A percentile compares a stretch with the other conserved stretches of the same genome.
These are phyloP conservation scores for Didymella arachidicola DNA, from an alignment of 2,329 filamentous ascomycete genomes.

Conservation along the genomic window DNA sequence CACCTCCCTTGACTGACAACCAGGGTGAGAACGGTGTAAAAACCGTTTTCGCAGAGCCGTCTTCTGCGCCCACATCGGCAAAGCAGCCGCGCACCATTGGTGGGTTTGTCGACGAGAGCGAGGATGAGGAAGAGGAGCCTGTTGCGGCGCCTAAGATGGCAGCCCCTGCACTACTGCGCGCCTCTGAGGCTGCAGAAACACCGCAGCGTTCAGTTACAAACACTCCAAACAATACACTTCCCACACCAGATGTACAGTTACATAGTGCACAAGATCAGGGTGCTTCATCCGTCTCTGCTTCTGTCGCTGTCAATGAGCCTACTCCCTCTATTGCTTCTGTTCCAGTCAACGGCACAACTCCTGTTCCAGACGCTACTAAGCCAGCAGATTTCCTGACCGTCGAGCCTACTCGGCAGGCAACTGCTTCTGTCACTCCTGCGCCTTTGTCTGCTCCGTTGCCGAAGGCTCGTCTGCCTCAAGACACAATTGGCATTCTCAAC, in stretches of 20 bases:
- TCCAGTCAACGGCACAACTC: constrained; percentile 56
- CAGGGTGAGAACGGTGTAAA: constrained; percentile 36
- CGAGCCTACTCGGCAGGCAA: constrained; percentile 48
- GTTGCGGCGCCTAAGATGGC: constrained; percentile 58
- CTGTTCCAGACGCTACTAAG: constrained; percentile 49
- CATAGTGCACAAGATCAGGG: constrained; percentile 64
- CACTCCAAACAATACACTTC: constrained; percentile 63
- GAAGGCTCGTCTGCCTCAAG: constrained; percentile 69
- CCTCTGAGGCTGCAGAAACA: constrained; percentile 58
- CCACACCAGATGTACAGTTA: constrained; percentile 67
- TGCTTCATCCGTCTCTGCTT: constrained; percentile 50
- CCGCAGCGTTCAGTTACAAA: constrained; percentile 63
- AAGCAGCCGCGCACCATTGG: constrained; percentile 63
- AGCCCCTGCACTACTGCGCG: constrained; percentile 58
- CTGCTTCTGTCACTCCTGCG: constrained; percentile 50
- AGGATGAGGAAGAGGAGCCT: constrained; percentile 62
- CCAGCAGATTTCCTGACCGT: constrained; percentile 40
- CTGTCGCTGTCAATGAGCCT: constrained; percentile 53
- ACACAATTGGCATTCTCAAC: constrained; percentile 82
- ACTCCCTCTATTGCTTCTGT: constrained; percentile 61
- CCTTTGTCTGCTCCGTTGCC: constrained; percentile 44
- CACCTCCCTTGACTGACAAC: constrained; percentile 31
- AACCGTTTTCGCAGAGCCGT: constrained; percentile 34
- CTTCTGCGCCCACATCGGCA: constrained; percentile 41
- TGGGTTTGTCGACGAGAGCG: constrained; percentile 70